Conservation (phyloP, 805 yeast species). For the Teunomyces cretensis region DNA sequence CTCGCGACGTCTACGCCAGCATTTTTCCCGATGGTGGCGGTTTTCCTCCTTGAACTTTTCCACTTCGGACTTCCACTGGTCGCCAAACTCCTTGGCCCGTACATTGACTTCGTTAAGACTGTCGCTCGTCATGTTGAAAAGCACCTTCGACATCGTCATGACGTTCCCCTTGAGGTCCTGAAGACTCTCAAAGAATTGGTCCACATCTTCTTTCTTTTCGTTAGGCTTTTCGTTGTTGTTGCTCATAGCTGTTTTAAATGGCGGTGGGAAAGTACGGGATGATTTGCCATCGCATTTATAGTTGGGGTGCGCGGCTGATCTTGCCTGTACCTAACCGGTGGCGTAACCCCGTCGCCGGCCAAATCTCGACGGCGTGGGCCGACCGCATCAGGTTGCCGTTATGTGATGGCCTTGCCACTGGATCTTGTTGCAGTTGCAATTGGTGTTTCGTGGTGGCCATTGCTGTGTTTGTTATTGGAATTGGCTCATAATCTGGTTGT, state of each 20-base stretch:
- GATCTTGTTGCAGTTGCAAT: no score
- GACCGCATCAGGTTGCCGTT: not conserved
- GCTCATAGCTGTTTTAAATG: not conserved
- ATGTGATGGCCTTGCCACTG: no score
- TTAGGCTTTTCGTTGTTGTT: slow-evolving; percentile 6
- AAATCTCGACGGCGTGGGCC: not conserved
- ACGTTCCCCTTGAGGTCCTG: slow-evolving; percentile 22
- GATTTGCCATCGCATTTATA: not conserved
- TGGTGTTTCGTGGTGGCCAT: no score
- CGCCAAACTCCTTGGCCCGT: slow-evolving; percentile 18
- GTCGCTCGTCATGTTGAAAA: slow-evolving; percentile 23
- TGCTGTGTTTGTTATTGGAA: no score
- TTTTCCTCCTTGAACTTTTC: slow-evolving; percentile 1
- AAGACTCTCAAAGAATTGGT: slow-evolving; percentile 7
- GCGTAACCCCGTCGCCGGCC: not conserved
- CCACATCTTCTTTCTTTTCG: slow-evolving; percentile 21
- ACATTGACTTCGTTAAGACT: slow-evolving; percentile 23
- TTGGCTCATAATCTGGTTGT: no score
- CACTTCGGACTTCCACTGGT: slow-evolving; percentile 16
- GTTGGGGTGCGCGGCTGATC: not conserved
- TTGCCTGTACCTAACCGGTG: not conserved
- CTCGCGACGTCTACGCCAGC: not conserved
- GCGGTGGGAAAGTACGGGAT: not conserved
- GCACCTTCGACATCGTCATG: slow-evolving; percentile 24
- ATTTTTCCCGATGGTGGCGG: not conserved